Evolutionary conservation across 1,284 basidiomycete species (phyloP), one percentile per base, ranked within the genome.

Genomic region (Rhodofomes roseus): DNA sequence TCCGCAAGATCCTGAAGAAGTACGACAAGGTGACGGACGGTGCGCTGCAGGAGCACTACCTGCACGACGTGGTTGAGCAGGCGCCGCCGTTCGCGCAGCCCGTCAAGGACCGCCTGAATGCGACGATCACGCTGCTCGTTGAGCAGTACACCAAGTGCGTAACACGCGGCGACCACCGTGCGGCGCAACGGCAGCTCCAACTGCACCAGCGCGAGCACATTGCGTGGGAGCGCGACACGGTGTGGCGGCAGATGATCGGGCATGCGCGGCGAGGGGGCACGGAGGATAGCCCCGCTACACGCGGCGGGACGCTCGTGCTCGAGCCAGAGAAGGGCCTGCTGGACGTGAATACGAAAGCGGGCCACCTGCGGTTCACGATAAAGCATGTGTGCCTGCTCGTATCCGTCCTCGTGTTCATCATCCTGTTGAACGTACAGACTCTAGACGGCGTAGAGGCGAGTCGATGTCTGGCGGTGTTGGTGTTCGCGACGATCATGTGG

Each of bases 161-260:
- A 20, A 89, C 92, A 0, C 82, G 78, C 4, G 92, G 89, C 11
- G 93, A 99, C 72, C 71, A 79, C 40, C 77, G 81, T 8, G 74
- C 84, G 22, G 96, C 96, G 0, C 81, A 84, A 54, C 86, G 91
- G 63, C 93, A 98, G 71, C 84, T 99, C 54, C 87, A 89, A 65
- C 82, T 93, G 25, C 89, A 97, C 72, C 87, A 98, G 58, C 87
- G 96, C 31, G 96, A 99, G 78, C 89, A 93, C 69, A 90, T 96
- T 61, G 95, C 94, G 1, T 96, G 93, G 92, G 93, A 96, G 70
- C 85, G 94, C 50, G 93, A 96, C 69, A 96, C 93, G 0, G 92
- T 99, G 4, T 99, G 96, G 96, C 83, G 96, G 29, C 93, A 96
- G 74, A 98, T 99, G 96, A 95, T 99, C 66, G 90, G 90, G 14